These are phyloP conservation scores for Neocatenulostroma microsporum DNA, from an alignment of 2,329 filamentous ascomycete genomes.

Conservation along the genomic window DNA sequence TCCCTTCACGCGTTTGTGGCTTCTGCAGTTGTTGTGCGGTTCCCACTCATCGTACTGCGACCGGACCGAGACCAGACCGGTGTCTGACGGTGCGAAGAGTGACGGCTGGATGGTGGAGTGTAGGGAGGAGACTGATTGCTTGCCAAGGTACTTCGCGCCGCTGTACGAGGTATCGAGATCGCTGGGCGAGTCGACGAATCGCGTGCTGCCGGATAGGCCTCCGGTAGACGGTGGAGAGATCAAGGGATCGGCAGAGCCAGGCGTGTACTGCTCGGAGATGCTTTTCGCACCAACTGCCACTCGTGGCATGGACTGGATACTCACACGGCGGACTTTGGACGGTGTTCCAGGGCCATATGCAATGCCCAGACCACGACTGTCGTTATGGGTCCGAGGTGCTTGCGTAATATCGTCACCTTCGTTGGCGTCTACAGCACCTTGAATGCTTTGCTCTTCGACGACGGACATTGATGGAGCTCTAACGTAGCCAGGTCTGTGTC, in stretches of 20 bases:
- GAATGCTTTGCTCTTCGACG: too few species aligned
- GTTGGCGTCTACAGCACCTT: constrained; percentile 8
- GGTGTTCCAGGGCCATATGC: background rate
- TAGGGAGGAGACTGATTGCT: constrained; percentile 16
- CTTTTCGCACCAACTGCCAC: constrained; percentile 19
- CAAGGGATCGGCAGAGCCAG: constrained; percentile 11
- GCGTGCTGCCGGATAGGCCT: constrained; percentile 19
- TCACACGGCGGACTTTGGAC: constrained; percentile 13
- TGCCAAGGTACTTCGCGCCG: constrained; percentile 8
- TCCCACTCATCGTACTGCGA: constrained; percentile 20
- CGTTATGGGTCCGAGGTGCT: constrained; percentile 3
- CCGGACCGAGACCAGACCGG: constrained; percentile 17
- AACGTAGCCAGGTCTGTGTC: too few species aligned
- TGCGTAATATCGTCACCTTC: constrained; percentile 25
- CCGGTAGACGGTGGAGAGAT: constrained; percentile 20
- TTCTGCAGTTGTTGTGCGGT: constrained; percentile 18
- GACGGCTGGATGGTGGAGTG: constrained; percentile 17
- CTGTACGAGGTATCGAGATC: constrained; percentile 14
- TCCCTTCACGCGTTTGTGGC: constrained; percentile 11
- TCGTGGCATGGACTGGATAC: constrained; percentile 19
- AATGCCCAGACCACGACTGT: constrained; percentile 7
- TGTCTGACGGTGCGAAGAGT: constrained; percentile 19
- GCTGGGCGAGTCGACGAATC: constrained; percentile 14
- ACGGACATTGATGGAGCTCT: too few species aligned
- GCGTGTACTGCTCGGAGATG: constrained; percentile 8